Base-by-base conservation (phyloP, 2,329 filamentous ascomycete species). In the Ceratocystis huliohia region DNA sequence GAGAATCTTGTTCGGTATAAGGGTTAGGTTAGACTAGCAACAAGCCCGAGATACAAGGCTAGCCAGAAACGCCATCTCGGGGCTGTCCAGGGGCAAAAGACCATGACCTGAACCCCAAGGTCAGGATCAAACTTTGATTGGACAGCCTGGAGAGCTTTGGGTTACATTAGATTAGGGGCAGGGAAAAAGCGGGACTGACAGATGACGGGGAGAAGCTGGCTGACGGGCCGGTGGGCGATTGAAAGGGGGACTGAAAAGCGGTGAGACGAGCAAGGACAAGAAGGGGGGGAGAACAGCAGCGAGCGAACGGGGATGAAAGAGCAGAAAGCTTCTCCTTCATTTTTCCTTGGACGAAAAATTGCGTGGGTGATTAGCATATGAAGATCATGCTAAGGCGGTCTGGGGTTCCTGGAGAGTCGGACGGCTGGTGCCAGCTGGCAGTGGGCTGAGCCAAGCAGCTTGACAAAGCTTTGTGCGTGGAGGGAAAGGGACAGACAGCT, bases 271-370 rank as follows among this genome's bases (percentile, higher is more conserved):
- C 53, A 57, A 57, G 53, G 25, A 4, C 3, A 57, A 57, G 17
- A 57, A 57, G 22, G 53, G 53, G 53, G 53, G 22, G 53, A 50
- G 50, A 28, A 13, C n/a, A n/a, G n/a, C 7, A 50, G 10, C 46
- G 57, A 33, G 30, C 6, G 3, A 22, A 30, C 4, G 25, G 20
- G 25, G 37, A 28, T 4, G 28, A 25, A 63, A 17, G 17, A 25
- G 17, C n/a, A 44, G 33, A 45, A 37, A 25, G 59, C 41, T 48
- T 63, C 22, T 48, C 22, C 46, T 48, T 63, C n/a, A 15, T 28
- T 28, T 30, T 56, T 70, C 66, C 66, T 63, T 17, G 17, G 46
- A 22, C 46, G n/a, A 37, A 41, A 41, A 15, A 13, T 4, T 41
- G 37, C 37, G 37, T 41, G 37, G 37, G 46, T 50, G 46, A 50